Conservation (phyloP, 177 flowering plant species). For the Vitis hybrid region DNA sequence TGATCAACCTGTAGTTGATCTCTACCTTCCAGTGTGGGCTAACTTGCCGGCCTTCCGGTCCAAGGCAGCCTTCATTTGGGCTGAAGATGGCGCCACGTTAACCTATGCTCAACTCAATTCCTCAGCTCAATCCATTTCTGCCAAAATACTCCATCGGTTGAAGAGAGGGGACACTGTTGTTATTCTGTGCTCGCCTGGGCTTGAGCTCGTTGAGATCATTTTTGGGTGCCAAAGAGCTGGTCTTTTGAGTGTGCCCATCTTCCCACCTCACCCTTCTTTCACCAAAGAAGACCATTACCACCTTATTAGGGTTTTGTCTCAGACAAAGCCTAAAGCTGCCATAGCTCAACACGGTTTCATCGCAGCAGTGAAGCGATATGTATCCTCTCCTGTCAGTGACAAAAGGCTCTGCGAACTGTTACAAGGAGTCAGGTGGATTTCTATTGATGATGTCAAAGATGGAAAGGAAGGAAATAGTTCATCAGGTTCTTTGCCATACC, state of each 20-base stretch:
- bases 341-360: conserved; percentile 44
- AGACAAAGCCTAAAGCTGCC: conserved; percentile 64
- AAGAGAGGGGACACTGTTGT: conserved; percentile 56
- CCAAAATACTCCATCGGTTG: conserved; percentile 26
- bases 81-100: conserved; percentile 32
- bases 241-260: conserved; percentile 50
- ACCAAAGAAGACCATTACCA: conserved; percentile 35
- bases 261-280: conserved; percentile 48
- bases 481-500: conserved; percentile 12
- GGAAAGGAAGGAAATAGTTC: neutral
- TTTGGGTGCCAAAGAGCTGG: conserved; percentile 78
- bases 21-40: conserved; percentile 66
- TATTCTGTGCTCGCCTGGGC: conserved; percentile 64
- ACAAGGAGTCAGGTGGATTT: conserved; percentile 41
- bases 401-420: conserved; percentile 27
- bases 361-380: conserved; percentile 20
- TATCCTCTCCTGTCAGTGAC: conserved; percentile 28
- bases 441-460: conserved; percentile 31
- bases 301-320: conserved; percentile 52
- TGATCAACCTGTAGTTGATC: conserved; percentile 76
- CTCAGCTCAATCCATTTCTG: conserved; percentile 42
- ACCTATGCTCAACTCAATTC: conserved; percentile 52
- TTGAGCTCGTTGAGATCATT: conserved; percentile 55
- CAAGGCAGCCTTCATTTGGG: conserved; percentile 73
- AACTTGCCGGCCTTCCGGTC: conserved; percentile 43